phyloP scores from a whole-genome alignment of 2,329 filamentous ascomycete genomes.

The Fusarium sp. region DNA sequence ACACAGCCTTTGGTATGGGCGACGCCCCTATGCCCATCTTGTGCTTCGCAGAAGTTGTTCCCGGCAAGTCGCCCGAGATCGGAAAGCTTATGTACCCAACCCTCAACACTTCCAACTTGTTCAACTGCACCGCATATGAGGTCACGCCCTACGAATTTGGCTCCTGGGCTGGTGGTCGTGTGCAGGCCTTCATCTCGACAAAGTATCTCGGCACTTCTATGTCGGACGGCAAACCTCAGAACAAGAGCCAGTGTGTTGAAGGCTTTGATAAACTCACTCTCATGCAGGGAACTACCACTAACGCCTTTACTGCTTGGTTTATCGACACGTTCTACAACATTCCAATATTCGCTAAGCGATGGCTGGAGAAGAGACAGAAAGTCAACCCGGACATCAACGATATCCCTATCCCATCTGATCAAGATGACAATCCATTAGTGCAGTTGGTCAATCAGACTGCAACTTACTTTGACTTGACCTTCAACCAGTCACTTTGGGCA shows the following conservation, averaged over 20 bases:
- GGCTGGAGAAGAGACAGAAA: conserved; percentile 19
- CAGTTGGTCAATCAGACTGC: conserved; percentile 42
- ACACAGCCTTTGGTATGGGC: conserved; percentile 33
- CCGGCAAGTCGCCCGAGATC: conserved; percentile 45
- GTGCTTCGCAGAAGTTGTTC: conserved; percentile 45
- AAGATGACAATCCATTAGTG: conserved; percentile 40
- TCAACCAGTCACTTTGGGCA: conserved; percentile 49
- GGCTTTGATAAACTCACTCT: conserved; percentile 50
- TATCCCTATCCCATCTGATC: conserved; percentile 31
- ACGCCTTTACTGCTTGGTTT: conserved; percentile 46
- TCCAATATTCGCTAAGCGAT: conserved; percentile 42
- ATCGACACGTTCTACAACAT: conserved; percentile 45
- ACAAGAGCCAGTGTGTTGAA: conserved; percentile 45
- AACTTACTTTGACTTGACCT: conserved; percentile 42
- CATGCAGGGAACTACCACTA: conserved; percentile 47
- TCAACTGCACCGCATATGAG: conserved; percentile 50
- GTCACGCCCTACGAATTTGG: conserved; percentile 51
- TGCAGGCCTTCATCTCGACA: conserved; percentile 48
- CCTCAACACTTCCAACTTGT: conserved; percentile 42
- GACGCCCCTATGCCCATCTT: conserved; percentile 48
- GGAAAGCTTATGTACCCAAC: conserved; percentile 47
- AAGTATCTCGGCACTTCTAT: conserved; percentile 48
- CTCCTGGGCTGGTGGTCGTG: conserved; percentile 47
- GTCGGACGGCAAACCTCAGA: conserved; percentile 39
- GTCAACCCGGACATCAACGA: conserved; percentile 29